phyloP scores from a whole-genome alignment of 345 rosid genomes.

The Xanthoceras sorbifolium region DNA sequence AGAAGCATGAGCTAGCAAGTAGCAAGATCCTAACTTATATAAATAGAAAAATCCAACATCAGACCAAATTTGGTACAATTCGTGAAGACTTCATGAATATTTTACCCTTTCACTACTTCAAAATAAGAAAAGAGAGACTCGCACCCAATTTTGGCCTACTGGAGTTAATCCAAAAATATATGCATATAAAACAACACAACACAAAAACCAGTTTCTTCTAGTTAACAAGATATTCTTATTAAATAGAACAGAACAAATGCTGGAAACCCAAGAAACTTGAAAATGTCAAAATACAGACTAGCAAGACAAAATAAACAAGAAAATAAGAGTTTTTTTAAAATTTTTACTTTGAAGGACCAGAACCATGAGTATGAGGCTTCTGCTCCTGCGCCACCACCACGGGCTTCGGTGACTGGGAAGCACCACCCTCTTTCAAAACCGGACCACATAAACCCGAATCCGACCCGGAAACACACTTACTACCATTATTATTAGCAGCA shows the following conservation, averaged over 20 bases:
- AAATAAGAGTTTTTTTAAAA: neutral
- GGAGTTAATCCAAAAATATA: too few species aligned
- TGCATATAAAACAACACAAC: neutral
- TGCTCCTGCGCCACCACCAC: conserved; percentile 39
- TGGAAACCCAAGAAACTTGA: neutral
- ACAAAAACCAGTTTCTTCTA: neutral
- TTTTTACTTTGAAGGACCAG: conserved; percentile 53
- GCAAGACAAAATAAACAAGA: neutral
- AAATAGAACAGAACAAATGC: neutral
- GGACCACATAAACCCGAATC: conserved; percentile 24
- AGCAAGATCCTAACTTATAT: neutral
- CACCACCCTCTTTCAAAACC: conserved; percentile 40
- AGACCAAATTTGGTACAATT: neutral
- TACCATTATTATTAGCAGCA: conserved; percentile 8
- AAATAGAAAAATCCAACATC: neutral
- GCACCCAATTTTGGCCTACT: neutral
- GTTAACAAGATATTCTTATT: neutral
- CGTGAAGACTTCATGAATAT: too few species aligned
- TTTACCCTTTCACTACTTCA: too few species aligned
- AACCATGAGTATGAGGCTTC: conserved; percentile 46
- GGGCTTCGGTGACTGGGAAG: conserved; percentile 34
- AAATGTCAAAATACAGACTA: neutral
- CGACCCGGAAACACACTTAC: conserved; percentile 25
- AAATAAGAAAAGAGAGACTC: too few species aligned
- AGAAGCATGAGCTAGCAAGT: conserved; percentile 1